Evolutionary conservation across 1,284 basidiomycete genomes (phyloP).

Genomic region (Puccinia hordei): DNA sequence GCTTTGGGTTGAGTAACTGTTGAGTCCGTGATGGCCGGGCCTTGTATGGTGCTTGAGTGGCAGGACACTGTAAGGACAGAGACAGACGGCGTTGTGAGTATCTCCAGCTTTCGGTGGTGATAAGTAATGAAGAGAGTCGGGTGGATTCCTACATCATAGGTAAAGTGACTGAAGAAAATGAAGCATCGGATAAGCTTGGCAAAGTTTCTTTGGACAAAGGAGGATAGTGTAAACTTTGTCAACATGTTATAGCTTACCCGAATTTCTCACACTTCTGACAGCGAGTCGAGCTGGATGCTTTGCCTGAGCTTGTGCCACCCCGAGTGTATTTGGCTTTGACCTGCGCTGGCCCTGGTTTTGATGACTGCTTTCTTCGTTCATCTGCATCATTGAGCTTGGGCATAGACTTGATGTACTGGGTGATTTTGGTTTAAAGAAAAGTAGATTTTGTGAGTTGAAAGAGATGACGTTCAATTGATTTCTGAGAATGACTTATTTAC

Average conservation of each 20-base stretch:
- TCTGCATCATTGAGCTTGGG: constrained; percentile 36
- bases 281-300: constrained; percentile 32
- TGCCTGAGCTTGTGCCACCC: constrained; percentile 28
- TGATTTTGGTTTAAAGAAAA: background rate
- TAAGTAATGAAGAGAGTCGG: background rate
- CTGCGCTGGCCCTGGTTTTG: background rate
- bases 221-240: background rate
- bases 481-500: background rate
- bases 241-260: constrained; percentile 12
- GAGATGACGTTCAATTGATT: background rate
- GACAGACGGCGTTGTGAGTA: background rate
- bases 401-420: constrained; percentile 42
- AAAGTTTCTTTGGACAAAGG: background rate
- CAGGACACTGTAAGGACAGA: constrained; percentile 28
- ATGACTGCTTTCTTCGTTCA: constrained; percentile 23
- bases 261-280: constrained; percentile 46
- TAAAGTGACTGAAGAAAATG: constrained; percentile 29
- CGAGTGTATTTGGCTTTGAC: constrained; percentile 29
- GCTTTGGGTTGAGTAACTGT: constrained; percentile 42
- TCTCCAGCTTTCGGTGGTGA: background rate
- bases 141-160: constrained; percentile 27
- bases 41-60: constrained; percentile 35
- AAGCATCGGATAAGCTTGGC: background rate
- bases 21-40: constrained; percentile 40
- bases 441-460: background rate